Evolutionary conservation across 139 green algal species (phyloP), one percentile per base, ranked within the genome.

Genomic region (Parachlorella kessleri): DNA sequence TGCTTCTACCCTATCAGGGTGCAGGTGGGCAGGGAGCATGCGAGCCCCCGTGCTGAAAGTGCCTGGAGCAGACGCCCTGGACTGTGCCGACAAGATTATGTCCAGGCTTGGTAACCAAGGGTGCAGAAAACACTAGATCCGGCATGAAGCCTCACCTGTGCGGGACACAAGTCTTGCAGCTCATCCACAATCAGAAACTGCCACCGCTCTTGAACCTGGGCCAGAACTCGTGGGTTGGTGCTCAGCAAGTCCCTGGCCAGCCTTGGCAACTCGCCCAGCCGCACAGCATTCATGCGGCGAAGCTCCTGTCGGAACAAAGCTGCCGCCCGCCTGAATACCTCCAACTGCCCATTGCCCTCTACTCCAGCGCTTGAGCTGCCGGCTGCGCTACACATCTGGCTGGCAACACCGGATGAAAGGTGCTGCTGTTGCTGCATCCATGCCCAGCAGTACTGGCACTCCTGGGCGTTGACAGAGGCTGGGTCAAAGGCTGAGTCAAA

Each of bases 261-360:
- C 63, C 48, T 40, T 10, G 42, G 74, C 74, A 79, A 64, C 63
- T 79, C 74, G 42, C 40, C n/a, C 5, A 79, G 74, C 9, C 40
- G 9, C 9, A 54, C 73, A 55, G 71, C 55, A 14, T 24, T 37
- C n/a, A 40, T 38, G 14, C 73, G 59, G 14, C 4, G 59, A 55
- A 71, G 64, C 59, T 70, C 73, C 36, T 54, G 21, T 6, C 71
- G 73, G n/a, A 36, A 78, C 1, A 59, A 55, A 18, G 38, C 35
- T 9, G 8, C 55, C 28, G 54, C 55, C 28, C 55, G 41, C 38
- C 35, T 6, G 35, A 69, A 26, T 23, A 35, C 18, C 37, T 33
- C 5, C 38, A 55, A 59, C 28, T 37, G 73, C 73, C 40, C 38
- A 6, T 24, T 21, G 10, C 24, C 23, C 71, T 42, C 42, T 6